These are phyloP conservation scores for Carex arenaria DNA, from an alignment of 202 grass and related monocot genomes.

Conservation along the genomic window DNA sequence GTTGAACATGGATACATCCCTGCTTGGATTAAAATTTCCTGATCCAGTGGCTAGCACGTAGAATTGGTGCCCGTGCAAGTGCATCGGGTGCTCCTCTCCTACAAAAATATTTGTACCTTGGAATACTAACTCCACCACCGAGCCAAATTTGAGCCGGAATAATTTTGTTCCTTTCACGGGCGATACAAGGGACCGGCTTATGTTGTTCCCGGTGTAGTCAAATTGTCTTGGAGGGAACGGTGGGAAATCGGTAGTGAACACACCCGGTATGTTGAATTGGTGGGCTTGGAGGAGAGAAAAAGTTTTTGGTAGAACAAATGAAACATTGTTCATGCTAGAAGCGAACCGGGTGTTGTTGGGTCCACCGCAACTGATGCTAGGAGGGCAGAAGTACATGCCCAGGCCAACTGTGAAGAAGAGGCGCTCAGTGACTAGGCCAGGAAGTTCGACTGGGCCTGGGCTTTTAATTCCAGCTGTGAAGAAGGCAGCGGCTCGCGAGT, in stretches of 20 bases:
- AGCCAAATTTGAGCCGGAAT: constrained; percentile 27
- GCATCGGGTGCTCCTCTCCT: constrained; percentile 43
- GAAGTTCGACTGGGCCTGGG: constrained; percentile 18
- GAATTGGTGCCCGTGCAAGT: constrained; percentile 41
- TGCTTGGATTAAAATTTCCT: constrained; percentile 30
- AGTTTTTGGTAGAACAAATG: constrained; percentile 27
- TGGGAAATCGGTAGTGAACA: constrained; percentile 35
- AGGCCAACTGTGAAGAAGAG: constrained; percentile 43
- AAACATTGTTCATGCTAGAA: constrained; percentile 45
- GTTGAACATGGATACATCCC: constrained; percentile 23
- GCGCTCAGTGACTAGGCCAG: constrained; percentile 30
- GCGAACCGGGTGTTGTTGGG: constrained; percentile 29
- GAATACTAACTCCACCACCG: constrained; percentile 35
- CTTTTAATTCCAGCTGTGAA: constrained; percentile 29
- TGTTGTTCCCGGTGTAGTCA: constrained; percentile 28
- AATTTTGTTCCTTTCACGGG: constrained; percentile 30
- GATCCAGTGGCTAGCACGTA: constrained; percentile 40
- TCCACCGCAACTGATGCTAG: constrained; percentile 11
- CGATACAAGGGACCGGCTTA: constrained; percentile 21
- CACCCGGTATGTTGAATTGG: constrained; percentile 11
- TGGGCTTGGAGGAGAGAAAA: constrained; percentile 31
- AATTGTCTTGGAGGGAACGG: constrained; percentile 31
- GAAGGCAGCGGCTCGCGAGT: constrained; percentile 13
- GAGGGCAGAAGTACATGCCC: constrained; percentile 32
- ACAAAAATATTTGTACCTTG: constrained; percentile 41